These are phyloP conservation scores for Phytophthora litchii DNA, from an alignment of 352 stramenopile genomes.

Conservation along the genomic window DNA sequence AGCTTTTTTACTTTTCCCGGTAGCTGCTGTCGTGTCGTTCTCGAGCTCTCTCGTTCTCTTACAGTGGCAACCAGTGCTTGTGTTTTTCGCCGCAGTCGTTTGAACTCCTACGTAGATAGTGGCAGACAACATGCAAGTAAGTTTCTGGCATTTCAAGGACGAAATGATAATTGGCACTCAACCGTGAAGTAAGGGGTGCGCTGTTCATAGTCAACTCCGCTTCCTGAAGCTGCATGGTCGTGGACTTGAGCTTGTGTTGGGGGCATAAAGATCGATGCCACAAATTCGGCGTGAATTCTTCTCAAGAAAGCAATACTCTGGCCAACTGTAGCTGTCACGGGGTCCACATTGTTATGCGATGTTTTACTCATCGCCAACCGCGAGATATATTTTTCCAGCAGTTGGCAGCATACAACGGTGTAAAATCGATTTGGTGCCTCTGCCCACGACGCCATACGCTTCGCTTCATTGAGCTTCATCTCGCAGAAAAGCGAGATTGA, in stretches of 20 bases:
- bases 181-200: constrained; percentile 66
- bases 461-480: constrained; percentile 80
- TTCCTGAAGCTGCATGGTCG: constrained; percentile 9
- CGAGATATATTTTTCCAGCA: constrained; percentile 70
- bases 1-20: constrained; percentile 51
- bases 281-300: constrained; percentile 58
- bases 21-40: constrained; percentile 48
- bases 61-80: constrained; percentile 57
- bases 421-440: constrained; percentile 78
- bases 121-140: not conserved
- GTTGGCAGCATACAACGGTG: constrained; percentile 69
- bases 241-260: constrained; percentile 24
- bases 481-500: constrained; percentile 80
- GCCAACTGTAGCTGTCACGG: constrained; percentile 21
- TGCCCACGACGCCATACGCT: constrained; percentile 77
- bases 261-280: constrained; percentile 60
- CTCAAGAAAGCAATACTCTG: constrained; percentile 55
- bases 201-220: constrained; percentile 35
- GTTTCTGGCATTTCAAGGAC: not conserved
- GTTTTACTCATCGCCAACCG: constrained; percentile 21
- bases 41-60: constrained; percentile 52
- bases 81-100: constrained; percentile 54
- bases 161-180: not conserved
- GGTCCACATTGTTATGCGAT: constrained; percentile 11
- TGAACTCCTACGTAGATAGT: constrained; percentile 53